Conservation (phyloP, 2,329 filamentous ascomycete species). For the Botrytis hyacinthi region DNA sequence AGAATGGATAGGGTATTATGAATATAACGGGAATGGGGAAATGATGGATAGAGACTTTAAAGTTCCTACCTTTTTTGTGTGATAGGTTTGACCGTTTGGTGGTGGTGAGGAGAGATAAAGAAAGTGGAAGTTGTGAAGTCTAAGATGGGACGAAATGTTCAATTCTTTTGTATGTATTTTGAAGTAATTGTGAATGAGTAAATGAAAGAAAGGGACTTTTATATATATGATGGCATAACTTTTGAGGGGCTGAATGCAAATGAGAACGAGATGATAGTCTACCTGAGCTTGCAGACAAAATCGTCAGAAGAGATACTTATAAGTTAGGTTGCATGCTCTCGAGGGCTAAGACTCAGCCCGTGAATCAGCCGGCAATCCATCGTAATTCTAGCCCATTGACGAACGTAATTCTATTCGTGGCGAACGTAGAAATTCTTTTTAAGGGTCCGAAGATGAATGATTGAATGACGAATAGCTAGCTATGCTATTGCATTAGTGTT, state of each 20-base stretch:
- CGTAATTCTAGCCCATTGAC: too few species aligned
- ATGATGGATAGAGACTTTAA: not conserved
- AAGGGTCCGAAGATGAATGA: too few species aligned
- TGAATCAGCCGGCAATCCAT: too few species aligned
- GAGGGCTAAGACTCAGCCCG: too few species aligned
- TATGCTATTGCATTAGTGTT: too few species aligned
- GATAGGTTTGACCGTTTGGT: not conserved
- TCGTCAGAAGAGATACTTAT: too few species aligned
- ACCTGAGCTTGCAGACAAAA: not conserved
- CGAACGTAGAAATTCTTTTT: too few species aligned
- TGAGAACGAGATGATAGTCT: not conserved
- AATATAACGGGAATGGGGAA: slow-evolving; percentile 5
- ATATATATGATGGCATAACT: not conserved
- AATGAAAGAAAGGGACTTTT: not conserved
- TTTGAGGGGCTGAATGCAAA: not conserved
- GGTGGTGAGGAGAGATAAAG: not conserved
- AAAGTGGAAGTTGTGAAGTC: not conserved
- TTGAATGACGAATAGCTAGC: too few species aligned
- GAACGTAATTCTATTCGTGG: too few species aligned
- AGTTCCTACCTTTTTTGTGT: slow-evolving; percentile 1
- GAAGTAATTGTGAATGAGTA: slow-evolving; percentile 12
- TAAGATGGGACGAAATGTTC: slow-evolving; percentile 11
- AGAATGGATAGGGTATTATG: slow-evolving; percentile 13
- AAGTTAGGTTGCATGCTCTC: too few species aligned
- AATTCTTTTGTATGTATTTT: slow-evolving; percentile 19